phyloP scores from a whole-genome alignment of 2,329 filamentous ascomycete species.

The Neonectria magnoliae region DNA sequence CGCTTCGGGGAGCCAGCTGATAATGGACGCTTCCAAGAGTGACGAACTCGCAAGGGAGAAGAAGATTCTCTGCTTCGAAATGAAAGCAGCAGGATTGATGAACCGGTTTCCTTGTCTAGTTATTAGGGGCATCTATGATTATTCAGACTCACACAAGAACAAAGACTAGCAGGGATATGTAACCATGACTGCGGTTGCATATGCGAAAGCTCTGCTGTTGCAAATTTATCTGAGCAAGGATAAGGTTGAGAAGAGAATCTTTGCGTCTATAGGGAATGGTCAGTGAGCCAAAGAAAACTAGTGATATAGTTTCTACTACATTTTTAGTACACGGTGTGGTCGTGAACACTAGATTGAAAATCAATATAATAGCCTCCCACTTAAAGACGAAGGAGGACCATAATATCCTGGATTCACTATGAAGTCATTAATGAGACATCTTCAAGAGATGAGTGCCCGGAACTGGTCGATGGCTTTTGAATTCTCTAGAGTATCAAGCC shows the following conservation, averaged over 20 bases:
- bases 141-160: slow-evolving; percentile 47
- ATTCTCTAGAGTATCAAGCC: not conserved
- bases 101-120: slow-evolving; percentile 44
- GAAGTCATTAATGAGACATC: no score
- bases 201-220: slow-evolving; percentile 10
- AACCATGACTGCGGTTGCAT: slow-evolving; percentile 43
- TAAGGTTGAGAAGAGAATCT: not conserved
- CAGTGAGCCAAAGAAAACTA: not conserved
- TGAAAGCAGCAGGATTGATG: slow-evolving; percentile 36
- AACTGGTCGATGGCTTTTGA: slow-evolving; percentile 43
- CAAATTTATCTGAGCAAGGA: not conserved
- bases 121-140: slow-evolving; percentile 51
- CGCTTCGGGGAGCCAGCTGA: not conserved
- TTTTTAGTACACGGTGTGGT: no score
- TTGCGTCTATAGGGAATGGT: not conserved
- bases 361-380: not conserved
- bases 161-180: slow-evolving; percentile 47
- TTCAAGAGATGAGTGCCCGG: slow-evolving; percentile 44
- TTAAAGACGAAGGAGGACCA: no score
- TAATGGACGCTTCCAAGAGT: not conserved
- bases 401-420: no score
- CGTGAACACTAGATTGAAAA: not conserved
- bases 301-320: no score
- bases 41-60: not conserved
- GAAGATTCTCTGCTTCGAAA: not conserved